phyloP scores from a whole-genome alignment of 2,329 filamentous ascomycete genomes.

The Colletotrichum brevisporum region DNA sequence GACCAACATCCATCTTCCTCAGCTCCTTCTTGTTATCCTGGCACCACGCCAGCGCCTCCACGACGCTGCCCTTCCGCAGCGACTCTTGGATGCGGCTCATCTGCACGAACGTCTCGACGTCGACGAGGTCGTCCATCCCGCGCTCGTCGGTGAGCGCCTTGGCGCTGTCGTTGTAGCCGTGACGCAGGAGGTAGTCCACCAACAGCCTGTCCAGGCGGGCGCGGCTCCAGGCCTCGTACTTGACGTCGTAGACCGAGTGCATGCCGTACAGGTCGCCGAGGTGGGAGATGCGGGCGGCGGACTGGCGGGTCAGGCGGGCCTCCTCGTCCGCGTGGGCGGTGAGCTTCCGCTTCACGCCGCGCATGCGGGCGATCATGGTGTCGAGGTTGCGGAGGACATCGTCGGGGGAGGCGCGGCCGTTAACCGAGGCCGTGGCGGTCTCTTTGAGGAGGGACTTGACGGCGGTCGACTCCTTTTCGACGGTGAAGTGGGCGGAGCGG shows the following conservation, averaged over 20 bases:
- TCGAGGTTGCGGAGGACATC: slow-evolving; percentile 87
- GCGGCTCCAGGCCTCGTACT: slow-evolving; percentile 92
- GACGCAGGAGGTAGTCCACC: slow-evolving; percentile 91
- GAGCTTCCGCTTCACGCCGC: slow-evolving; percentile 90
- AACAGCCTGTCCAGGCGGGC: slow-evolving; percentile 85
- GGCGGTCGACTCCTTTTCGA: slow-evolving; percentile 78
- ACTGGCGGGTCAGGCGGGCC: slow-evolving; percentile 79
- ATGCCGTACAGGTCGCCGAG: slow-evolving; percentile 86
- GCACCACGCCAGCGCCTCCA: slow-evolving; percentile 90
- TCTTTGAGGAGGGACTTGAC: slow-evolving; percentile 74
- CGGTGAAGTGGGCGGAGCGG: slow-evolving; percentile 83
- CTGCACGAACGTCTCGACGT: slow-evolving; percentile 88
- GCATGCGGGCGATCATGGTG: slow-evolving; percentile 86
- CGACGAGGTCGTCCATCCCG: slow-evolving; percentile 84
- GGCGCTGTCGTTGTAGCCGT: slow-evolving; percentile 86
- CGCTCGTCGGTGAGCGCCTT: slow-evolving; percentile 81
- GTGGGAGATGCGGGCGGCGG: slow-evolving; percentile 83
- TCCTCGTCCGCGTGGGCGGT: slow-evolving; percentile 84
- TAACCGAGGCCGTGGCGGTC: slow-evolving; percentile 76
- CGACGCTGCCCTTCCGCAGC: slow-evolving; percentile 78
- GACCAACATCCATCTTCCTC: slow-evolving; percentile 83
- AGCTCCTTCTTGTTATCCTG: slow-evolving; percentile 93
- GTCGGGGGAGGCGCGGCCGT: slow-evolving; percentile 72
- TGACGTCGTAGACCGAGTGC: slow-evolving; percentile 87
- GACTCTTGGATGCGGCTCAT: slow-evolving; percentile 84